phyloP scores from a whole-genome alignment of 345 rosid species.

The rapeseed (Brassica napus) region DNA sequence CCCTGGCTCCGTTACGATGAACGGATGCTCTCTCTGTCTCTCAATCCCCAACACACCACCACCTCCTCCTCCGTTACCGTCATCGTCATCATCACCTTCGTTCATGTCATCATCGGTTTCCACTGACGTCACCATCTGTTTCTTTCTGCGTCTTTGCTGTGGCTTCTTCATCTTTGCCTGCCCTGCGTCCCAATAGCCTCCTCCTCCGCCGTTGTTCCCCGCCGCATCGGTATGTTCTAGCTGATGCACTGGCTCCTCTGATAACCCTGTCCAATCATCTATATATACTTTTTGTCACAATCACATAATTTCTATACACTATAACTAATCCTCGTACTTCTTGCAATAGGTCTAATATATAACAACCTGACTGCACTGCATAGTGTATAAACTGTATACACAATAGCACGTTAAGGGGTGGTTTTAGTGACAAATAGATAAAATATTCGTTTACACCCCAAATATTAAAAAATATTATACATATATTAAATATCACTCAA shows the following conservation, averaged over 20 bases:
- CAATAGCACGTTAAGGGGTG: not conserved
- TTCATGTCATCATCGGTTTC: constrained; percentile 45
- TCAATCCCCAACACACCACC: constrained; percentile 53
- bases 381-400: not conserved
- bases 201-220: constrained; percentile 54
- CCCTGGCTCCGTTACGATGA: constrained; percentile 98
- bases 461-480: too few species aligned
- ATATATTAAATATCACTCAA: too few species aligned
- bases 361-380: not conserved
- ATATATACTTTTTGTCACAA: not conserved
- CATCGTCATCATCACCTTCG: constrained; percentile 42
- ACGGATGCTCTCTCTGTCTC: constrained; percentile 97
- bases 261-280: constrained; percentile 59
- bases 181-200: constrained; percentile 62
- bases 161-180: constrained; percentile 38
- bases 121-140: constrained; percentile 38
- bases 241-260: constrained; percentile 86
- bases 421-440: too few species aligned
- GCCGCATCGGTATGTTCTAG: constrained; percentile 57
- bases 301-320: constrained; percentile 7
- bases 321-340: constrained; percentile 27
- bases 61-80: constrained; percentile 50
- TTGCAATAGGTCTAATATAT: constrained; percentile 3
- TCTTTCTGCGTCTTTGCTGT: constrained; percentile 50
- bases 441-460: too few species aligned